Evolutionary conservation across 1,139 yeast genomes (phyloP).

Genomic region (Debaryomycetaceae sp.): DNA sequence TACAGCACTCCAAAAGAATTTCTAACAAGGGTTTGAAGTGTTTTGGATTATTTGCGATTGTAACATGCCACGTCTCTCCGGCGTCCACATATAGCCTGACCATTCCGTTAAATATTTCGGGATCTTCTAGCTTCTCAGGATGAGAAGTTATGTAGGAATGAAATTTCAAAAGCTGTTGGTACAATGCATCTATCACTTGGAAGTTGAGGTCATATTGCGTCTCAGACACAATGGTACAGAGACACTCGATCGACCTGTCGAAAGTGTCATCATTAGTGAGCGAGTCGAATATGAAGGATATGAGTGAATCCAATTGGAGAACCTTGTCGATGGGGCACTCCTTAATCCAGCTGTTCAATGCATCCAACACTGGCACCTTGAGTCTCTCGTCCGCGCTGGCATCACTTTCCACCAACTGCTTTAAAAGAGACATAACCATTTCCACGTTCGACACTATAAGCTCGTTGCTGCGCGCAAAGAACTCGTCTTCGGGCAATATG

Average conservation of each 20-base stretch:
- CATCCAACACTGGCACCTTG: constrained; percentile 55
- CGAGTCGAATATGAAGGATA: constrained; percentile 67
- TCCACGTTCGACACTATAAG: constrained; percentile 67
- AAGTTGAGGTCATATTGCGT: constrained; percentile 70
- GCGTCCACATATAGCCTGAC: constrained; percentile 86
- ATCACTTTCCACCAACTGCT: constrained; percentile 39
- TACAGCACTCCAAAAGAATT: constrained; percentile 58
- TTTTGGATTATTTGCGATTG: constrained; percentile 70
- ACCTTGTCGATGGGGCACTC: constrained; percentile 75
- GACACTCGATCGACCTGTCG: constrained; percentile 85
- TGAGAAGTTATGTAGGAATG: constrained; percentile 42
- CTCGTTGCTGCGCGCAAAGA: constrained; percentile 57
- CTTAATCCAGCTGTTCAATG: constrained; percentile 84
- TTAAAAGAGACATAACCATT: constrained; percentile 60
- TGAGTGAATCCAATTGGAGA: constrained; percentile 57
- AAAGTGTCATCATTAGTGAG: constrained; percentile 64
- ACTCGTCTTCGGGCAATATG: constrained; percentile 79
- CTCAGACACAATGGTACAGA: constrained; percentile 74
- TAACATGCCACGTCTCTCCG: constrained; percentile 93
- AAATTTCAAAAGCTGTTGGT: constrained; percentile 61
- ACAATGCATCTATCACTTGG: constrained; percentile 63
- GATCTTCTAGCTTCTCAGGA: constrained; percentile 50
- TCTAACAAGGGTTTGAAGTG: constrained; percentile 75
- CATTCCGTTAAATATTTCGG: constrained; percentile 67
- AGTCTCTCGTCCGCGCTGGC: constrained; percentile 8